phyloP scores from a whole-genome alignment of 768 basidiomycete genomes.

The Trametes elegans region DNA sequence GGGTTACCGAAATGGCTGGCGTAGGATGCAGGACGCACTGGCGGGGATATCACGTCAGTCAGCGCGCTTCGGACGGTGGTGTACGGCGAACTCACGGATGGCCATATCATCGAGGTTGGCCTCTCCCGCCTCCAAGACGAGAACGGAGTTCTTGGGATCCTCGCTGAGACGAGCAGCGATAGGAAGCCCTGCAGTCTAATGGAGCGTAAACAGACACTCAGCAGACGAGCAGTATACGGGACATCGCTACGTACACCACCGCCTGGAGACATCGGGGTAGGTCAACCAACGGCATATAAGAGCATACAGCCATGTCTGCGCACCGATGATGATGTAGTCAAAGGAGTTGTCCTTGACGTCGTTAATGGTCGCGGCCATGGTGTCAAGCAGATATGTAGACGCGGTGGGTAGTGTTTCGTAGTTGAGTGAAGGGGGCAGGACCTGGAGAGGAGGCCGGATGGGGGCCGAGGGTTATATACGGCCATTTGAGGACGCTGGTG shows the following conservation, averaged over 20 bases:
- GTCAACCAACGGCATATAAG: neutral
- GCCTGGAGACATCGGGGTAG: neutral
- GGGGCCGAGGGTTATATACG: conserved; percentile 4
- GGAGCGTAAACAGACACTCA: neutral
- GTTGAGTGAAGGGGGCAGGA: neutral
- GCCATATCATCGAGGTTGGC: conserved; percentile 18
- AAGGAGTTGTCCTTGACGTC: conserved; percentile 22
- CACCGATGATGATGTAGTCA: conserved; percentile 23
- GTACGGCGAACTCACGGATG: conserved; percentile 21
- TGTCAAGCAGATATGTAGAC: neutral
- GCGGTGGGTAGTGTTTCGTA: neutral
- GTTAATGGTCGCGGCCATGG: conserved; percentile 14
- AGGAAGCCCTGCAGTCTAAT: conserved; percentile 36
- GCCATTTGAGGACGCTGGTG: neutral
- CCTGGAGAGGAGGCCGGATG: neutral
- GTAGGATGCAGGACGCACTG: conserved; percentile 22
- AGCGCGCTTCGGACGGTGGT: no score
- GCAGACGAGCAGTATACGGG: neutral
- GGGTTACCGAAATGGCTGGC: conserved; percentile 22
- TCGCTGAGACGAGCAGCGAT: conserved; percentile 40
- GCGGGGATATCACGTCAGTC: neutral
- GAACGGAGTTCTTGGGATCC: conserved; percentile 35
- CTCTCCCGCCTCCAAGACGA: conserved; percentile 35
- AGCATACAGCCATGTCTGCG: no score
- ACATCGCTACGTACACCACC: conserved; percentile 23